Percentiles rank a stretch among this genome's conserved stretches.
Evolutionary conservation across 2,329 filamentous ascomycete species (phyloP).

Genomic region (Neospermospora avenae): DNA sequence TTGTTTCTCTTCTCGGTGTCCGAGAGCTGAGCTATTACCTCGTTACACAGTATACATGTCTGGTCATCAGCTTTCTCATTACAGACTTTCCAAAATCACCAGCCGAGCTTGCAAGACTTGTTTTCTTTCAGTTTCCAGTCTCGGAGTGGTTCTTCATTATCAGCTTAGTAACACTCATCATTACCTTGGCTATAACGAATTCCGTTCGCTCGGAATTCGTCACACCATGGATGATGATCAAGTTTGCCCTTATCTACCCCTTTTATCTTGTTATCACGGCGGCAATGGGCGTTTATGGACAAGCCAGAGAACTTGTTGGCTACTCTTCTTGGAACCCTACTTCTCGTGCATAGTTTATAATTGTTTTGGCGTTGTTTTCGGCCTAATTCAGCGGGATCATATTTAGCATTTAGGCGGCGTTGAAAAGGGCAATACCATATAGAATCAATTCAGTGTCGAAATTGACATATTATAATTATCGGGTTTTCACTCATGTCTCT

Average conservation of each 20-base stretch:
- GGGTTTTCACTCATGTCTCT: too few species aligned
- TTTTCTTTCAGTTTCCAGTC: slow-evolving; percentile 33
- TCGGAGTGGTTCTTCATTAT: slow-evolving; percentile 45
- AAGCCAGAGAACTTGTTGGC: background rate
- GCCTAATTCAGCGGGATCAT: too few species aligned
- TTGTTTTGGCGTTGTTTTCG: too few species aligned
- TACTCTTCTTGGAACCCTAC: background rate
- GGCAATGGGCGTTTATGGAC: background rate
- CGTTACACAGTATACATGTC: slow-evolving; percentile 46
- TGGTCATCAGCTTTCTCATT: slow-evolving; percentile 32
- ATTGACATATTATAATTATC: too few species aligned
- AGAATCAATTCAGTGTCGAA: too few species aligned
- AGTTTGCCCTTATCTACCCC: background rate
- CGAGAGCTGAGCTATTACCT: slow-evolving; percentile 47
- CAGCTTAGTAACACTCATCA: slow-evolving; percentile 39
- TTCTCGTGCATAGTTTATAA: background rate
- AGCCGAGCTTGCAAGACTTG: background rate
- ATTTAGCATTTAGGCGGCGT: too few species aligned
- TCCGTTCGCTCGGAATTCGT: background rate
- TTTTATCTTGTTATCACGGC: background rate
- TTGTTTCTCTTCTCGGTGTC: slow-evolving; percentile 44
- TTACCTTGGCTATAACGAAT: background rate
- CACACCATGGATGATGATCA: background rate
- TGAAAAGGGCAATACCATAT: too few species aligned
- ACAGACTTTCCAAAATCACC: background rate